These are phyloP conservation scores for Elsinoe ampelina DNA, from an alignment of 2,329 filamentous ascomycete genomes.

Conservation along the genomic window DNA sequence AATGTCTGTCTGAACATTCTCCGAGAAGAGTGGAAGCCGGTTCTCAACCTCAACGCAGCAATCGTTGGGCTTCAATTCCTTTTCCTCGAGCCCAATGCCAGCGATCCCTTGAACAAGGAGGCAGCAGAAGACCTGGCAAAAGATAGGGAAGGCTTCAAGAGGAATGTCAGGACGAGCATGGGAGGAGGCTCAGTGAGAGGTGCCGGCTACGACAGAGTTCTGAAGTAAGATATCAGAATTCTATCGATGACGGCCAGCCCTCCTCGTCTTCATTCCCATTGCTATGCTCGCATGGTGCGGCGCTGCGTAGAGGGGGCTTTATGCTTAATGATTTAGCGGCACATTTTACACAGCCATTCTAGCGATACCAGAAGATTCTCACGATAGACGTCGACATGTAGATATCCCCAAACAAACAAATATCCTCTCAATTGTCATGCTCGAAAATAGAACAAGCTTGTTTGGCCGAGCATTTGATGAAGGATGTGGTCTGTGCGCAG, in stretches of 20 bases:
- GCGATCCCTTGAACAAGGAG: constrained; percentile 96
- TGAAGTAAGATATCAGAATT: constrained; percentile 43
- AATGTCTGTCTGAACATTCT: constrained; percentile 98
- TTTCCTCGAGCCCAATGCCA: constrained; percentile 94
- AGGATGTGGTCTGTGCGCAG: constrained; percentile 4
- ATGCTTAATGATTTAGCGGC: constrained; percentile 6
- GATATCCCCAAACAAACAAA: background rate
- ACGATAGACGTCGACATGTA: constrained; percentile 7
- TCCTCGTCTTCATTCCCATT: background rate
- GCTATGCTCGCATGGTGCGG: background rate
- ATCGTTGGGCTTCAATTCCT: constrained; percentile 93
- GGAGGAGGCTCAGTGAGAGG: constrained; percentile 66
- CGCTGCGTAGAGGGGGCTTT: background rate
- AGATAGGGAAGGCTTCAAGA: constrained; percentile 81
- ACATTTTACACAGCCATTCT: background rate
- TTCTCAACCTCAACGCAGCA: constrained; percentile 90
- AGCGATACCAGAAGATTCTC: constrained; percentile 6
- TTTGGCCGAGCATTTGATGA: background rate
- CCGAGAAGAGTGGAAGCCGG: constrained; percentile 97
- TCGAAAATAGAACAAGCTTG: background rate
- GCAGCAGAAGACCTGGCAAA: constrained; percentile 83
- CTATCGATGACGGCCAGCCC: constrained; percentile 21
- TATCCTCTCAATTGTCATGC: background rate
- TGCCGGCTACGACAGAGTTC: constrained; percentile 66
- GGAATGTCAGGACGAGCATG: constrained; percentile 82